These are phyloP conservation scores for Eucalyptus rudis DNA, from an alignment of 345 rosid genomes.

Conservation along the genomic window DNA sequence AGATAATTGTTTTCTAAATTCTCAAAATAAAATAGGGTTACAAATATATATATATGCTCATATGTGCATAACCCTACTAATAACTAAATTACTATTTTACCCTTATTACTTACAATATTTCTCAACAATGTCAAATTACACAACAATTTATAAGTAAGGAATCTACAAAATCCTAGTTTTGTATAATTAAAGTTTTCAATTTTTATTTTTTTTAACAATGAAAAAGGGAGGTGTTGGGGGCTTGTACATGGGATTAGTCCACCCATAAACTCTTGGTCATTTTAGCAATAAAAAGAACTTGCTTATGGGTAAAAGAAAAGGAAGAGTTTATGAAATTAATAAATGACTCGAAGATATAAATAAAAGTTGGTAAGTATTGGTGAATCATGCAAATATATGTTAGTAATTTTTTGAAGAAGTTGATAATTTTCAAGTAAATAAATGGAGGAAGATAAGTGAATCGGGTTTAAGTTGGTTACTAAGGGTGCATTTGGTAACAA, in stretches of 20 bases:
- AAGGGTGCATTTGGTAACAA: too few relatives aligned
- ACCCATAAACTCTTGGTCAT: background rate
- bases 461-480: background rate
- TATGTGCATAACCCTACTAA: too few relatives aligned
- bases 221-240: background rate
- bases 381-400: background rate
- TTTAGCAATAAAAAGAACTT: background rate
- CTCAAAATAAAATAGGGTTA: too few relatives aligned
- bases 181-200: background rate
- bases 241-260: background rate
- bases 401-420: background rate
- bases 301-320: background rate
- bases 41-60: too few relatives aligned
- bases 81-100: too few relatives aligned
- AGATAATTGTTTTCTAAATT: too few relatives aligned
- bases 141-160: background rate
- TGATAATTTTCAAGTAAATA: background rate
- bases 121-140: background rate
- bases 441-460: background rate
- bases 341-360: background rate
- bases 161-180: background rate
- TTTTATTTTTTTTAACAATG: background rate
- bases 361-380: background rate
- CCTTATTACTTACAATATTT: too few relatives aligned
- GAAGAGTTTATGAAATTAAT: background rate